Conservation (phyloP, 768 basidiomycete species). For the Collybiopsis confluens region DNA sequence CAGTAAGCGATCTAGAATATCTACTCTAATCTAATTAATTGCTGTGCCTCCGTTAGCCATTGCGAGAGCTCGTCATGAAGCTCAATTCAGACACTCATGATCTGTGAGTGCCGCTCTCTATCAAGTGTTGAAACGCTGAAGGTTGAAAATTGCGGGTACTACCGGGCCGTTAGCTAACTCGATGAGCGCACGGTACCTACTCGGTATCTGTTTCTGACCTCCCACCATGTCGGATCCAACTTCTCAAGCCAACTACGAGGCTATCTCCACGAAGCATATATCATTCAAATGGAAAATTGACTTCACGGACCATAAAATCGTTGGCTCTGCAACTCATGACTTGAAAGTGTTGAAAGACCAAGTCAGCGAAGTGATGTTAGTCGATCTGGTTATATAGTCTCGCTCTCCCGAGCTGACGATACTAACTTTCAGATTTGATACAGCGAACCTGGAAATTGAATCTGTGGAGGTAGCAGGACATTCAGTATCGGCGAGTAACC, state of each 20-base stretch:
- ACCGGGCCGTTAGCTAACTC: too few species aligned
- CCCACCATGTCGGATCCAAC: conserved; percentile 51
- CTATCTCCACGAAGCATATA: conserved; percentile 63
- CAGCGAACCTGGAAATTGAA: conserved; percentile 59
- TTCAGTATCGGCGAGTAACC: conserved; percentile 36
- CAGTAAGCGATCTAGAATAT: too few species aligned
- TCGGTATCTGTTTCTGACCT: not conserved
- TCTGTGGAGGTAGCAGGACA: conserved; percentile 50
- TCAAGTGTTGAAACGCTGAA: too few species aligned
- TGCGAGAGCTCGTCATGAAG: too few species aligned
- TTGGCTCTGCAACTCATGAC: conserved; percentile 62
- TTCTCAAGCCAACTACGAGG: conserved; percentile 75
- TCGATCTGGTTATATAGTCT: not conserved
- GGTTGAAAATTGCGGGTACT: too few species aligned
- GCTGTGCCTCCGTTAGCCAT: too few species aligned
- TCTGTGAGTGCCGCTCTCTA: too few species aligned
- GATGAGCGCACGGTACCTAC: not conserved
- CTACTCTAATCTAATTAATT: too few species aligned
- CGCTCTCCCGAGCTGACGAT: not conserved
- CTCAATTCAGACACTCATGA: too few species aligned
- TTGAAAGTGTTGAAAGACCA: conserved; percentile 50
- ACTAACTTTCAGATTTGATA: conserved; percentile 66
- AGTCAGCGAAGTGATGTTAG: conserved; percentile 57
- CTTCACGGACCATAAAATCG: conserved; percentile 56
- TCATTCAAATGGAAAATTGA: conserved; percentile 77